Conservation (phyloP, 176 grass and related monocot species). For the Carex parvula region DNA sequence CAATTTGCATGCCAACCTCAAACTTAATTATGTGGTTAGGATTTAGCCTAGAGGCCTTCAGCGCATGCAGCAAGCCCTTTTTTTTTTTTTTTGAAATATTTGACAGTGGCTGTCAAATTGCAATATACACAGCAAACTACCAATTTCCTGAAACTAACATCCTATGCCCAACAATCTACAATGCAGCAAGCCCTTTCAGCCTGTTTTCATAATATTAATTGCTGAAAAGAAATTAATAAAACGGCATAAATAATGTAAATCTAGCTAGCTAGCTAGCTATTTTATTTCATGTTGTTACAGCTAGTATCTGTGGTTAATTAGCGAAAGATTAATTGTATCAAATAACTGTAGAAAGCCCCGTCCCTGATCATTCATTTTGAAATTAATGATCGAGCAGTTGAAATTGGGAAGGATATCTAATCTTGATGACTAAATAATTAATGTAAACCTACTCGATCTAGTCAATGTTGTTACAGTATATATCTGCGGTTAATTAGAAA, state of each 20-base stretch:
- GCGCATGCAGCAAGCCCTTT: no score
- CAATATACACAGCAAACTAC: no score
- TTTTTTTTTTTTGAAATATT: no score
- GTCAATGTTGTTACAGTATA: no score
- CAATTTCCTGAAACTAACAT: no score
- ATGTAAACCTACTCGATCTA: no score
- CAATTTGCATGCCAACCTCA: slow-evolving; percentile 36
- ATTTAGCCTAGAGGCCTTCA: no score
- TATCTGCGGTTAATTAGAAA: no score
- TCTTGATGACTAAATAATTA: neutral
- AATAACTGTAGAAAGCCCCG: neutral
- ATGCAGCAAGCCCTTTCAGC: slow-evolving; percentile 50
- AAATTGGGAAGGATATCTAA: neutral
- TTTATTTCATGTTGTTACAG: neutral
- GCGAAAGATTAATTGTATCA: neutral
- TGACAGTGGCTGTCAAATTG: no score
- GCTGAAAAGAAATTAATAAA: slow-evolving; percentile 45
- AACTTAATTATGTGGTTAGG: no score
- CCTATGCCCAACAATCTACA: no score
- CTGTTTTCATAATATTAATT: slow-evolving; percentile 73
- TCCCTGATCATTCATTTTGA: neutral
- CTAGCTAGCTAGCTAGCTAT: no score
- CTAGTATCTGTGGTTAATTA: neutral
- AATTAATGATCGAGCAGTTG: neutral
- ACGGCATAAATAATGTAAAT: neutral